Evolutionary conservation across 352 stramenopile species (phyloP).

Genomic region (Globisporangium echinulatum): DNA sequence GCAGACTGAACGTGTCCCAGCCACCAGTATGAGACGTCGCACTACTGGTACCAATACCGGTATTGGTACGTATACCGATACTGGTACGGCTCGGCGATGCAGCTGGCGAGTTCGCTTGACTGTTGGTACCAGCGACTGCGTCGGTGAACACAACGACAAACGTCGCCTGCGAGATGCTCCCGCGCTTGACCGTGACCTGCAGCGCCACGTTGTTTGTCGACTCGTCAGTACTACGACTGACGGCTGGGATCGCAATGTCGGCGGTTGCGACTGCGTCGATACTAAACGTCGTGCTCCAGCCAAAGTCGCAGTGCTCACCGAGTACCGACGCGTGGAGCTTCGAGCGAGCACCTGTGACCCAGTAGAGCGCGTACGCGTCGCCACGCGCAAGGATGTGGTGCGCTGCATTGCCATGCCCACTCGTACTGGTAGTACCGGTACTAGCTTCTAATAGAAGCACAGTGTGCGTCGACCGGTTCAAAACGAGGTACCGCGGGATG

Average conservation of each 20-base stretch:
- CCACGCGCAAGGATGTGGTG: conserved; percentile 68
- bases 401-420: conserved; percentile 28
- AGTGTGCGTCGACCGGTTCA: conserved; percentile 64
- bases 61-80: no score
- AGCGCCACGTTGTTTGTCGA: conserved; percentile 20
- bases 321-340: conserved; percentile 55
- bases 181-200: conserved; percentile 61
- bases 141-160: conserved; percentile 67
- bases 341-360: conserved; percentile 46
- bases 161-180: conserved; percentile 64
- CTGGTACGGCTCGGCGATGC: background rate
- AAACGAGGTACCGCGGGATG: conserved; percentile 71
- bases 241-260: conserved; percentile 44
- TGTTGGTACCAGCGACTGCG: background rate
- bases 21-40: background rate
- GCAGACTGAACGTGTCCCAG: conserved; percentile 61
- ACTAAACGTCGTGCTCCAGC: conserved; percentile 56
- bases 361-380: conserved; percentile 77
- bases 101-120: conserved; percentile 7
- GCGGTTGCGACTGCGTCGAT: conserved; percentile 39
- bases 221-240: conserved; percentile 14
- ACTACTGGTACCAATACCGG: no score
- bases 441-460: conserved; percentile 53
- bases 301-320: conserved; percentile 32
- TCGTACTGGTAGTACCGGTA: background rate